phyloP scores from a whole-genome alignment of 371 early-diverging fungal species.

The Furculomyces boomerangus region DNA sequence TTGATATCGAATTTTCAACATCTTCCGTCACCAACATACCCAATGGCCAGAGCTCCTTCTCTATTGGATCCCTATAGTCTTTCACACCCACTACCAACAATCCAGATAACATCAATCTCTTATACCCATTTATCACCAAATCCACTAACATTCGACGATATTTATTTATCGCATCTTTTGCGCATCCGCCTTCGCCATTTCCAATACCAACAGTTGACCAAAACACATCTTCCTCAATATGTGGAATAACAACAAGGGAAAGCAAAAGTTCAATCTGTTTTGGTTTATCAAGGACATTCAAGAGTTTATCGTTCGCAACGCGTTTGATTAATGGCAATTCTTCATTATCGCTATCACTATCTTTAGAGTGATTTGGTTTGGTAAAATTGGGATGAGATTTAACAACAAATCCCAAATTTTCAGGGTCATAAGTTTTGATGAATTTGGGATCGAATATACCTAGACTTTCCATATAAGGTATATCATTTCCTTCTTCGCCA shows the following conservation, averaged over 20 bases:
- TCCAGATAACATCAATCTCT: slow-evolving; percentile 35
- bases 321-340: too few species aligned
- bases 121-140: slow-evolving; percentile 32
- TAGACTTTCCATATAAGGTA: slow-evolving; percentile 45
- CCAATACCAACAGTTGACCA: background rate
- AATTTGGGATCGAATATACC: slow-evolving; percentile 26
- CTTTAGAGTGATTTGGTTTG: too few species aligned
- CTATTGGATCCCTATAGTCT: slow-evolving; percentile 37
- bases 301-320: too few species aligned
- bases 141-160: slow-evolving; percentile 42
- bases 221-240: slow-evolving; percentile 26
- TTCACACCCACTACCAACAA: slow-evolving; percentile 50
- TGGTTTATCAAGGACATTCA: too few species aligned
- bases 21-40: slow-evolving; percentile 61
- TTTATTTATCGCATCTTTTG: slow-evolving; percentile 13
- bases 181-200: background rate
- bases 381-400: too few species aligned
- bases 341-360: too few species aligned
- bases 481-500: slow-evolving; percentile 54
- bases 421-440: too few species aligned
- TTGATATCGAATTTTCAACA: slow-evolving; percentile 34
- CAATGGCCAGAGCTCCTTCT: slow-evolving; percentile 45
- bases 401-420: too few species aligned
- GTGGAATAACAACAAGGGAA: slow-evolving; percentile 38
- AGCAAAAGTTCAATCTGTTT: slow-evolving; percentile 19